These are phyloP conservation scores for Nitzschia inconspicua DNA, from an alignment of 108 stramenopile genomes.

Conservation along the genomic window DNA sequence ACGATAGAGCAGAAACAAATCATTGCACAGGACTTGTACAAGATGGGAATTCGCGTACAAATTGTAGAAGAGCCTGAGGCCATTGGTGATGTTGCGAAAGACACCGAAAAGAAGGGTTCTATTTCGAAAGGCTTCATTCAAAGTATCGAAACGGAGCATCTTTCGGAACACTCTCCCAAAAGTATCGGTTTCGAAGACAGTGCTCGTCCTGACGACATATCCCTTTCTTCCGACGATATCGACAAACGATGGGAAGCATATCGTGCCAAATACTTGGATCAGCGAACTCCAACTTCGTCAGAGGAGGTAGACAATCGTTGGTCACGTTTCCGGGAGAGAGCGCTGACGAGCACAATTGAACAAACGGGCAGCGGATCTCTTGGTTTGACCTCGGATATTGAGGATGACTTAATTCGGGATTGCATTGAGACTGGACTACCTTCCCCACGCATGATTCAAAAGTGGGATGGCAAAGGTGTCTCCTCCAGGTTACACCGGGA, in stretches of 20 bases:
- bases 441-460: not conserved
- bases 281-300: not conserved
- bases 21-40: not conserved
- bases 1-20: not conserved
- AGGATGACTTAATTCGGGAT: constrained; percentile 18
- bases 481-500: not conserved
- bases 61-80: not conserved
- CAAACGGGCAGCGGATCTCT: not conserved
- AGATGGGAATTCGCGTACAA: not conserved
- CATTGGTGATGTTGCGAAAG: not conserved
- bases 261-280: not conserved
- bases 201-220: too few species aligned
- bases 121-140: not conserved
- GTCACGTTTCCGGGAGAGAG: constrained; percentile 2
- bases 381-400: not conserved
- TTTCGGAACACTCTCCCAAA: not conserved
- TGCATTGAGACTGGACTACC: constrained; percentile 20
- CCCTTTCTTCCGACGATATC: constrained; percentile 1
- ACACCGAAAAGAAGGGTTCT: not conserved
- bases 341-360: not conserved
- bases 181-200: too few species aligned
- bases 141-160: not conserved
- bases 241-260: constrained; percentile 8
- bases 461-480: not conserved
- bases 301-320: constrained; percentile 3